A percentile compares a stretch with the other conserved stretches of the same genome.
Conservation (phyloP, 2,329 filamentous ascomycete genomes). For the Cladosporium sp. region DNA sequence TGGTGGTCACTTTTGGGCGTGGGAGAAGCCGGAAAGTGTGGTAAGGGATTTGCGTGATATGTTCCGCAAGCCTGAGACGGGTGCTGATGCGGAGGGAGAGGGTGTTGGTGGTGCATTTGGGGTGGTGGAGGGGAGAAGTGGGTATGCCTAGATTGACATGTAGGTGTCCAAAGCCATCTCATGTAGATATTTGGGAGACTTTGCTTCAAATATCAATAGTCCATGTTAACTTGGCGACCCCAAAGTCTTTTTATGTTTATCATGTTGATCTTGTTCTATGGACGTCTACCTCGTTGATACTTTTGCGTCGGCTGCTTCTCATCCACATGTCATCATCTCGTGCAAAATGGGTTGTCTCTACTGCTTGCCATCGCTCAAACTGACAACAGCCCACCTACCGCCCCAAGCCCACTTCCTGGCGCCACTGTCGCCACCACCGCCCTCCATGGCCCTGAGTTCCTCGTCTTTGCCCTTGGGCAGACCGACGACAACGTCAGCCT, state of each 20-base stretch:
- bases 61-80: conserved; percentile 9
- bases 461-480: conserved; percentile 82
- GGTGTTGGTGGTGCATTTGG: conserved; percentile 13
- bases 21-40: conserved; percentile 11
- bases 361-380: conserved; percentile 71
- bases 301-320: not conserved
- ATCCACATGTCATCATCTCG: not conserved
- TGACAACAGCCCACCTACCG: conserved; percentile 95
- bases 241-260: not conserved
- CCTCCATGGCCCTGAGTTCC: conserved; percentile 66
- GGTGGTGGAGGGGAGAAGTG: conserved; percentile 5
- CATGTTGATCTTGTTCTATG: conserved; percentile 1
- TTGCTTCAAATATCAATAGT: not conserved
- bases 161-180: not conserved
- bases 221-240: not conserved
- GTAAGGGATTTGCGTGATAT: conserved; percentile 18
- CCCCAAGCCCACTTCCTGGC: conserved; percentile 89
- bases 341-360: not conserved
- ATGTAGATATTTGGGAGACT: not conserved
- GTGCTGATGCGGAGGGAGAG: conserved; percentile 6
- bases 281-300: not conserved
- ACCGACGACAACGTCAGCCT: conserved; percentile 92
- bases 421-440: conserved; percentile 68
- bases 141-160: not conserved
- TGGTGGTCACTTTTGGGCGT: conserved; percentile 16